Conservation (phyloP, 345 rosid species). For the Brassica juncea region DNA sequence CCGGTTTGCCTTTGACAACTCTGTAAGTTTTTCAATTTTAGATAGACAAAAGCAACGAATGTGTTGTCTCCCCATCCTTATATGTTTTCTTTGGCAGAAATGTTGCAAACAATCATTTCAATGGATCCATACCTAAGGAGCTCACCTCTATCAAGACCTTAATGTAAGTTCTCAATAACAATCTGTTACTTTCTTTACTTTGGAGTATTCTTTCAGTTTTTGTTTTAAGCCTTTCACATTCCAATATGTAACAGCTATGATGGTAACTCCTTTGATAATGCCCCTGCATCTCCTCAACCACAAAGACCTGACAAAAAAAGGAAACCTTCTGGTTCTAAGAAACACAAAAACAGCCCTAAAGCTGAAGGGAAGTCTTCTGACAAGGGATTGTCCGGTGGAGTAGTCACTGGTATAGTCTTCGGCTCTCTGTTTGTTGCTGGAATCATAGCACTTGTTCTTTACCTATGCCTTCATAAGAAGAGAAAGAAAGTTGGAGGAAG, state of each 20-base stretch:
- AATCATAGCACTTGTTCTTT: slow-evolving; percentile 52
- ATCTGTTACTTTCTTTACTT: not conserved
- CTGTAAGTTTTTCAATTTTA: slow-evolving; percentile 59
- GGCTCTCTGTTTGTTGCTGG: slow-evolving; percentile 60
- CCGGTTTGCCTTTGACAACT: slow-evolving; percentile 62
- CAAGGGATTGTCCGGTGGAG: slow-evolving; percentile 60
- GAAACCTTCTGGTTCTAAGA: slow-evolving; percentile 51
- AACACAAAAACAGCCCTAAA: slow-evolving; percentile 32
- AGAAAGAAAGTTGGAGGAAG: slow-evolving; percentile 46
- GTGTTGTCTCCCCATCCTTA: not conserved
- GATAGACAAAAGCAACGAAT: not conserved
- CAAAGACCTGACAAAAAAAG: slow-evolving; percentile 50
- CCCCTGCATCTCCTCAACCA: slow-evolving; percentile 79
- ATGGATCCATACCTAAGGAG: slow-evolving; percentile 87
- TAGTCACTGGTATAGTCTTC: slow-evolving; percentile 62
- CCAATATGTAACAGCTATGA: slow-evolving; percentile 50
- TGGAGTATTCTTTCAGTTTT: not conserved
- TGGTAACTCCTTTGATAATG: slow-evolving; percentile 84
- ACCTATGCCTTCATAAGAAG: slow-evolving; percentile 51
- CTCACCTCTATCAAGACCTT: slow-evolving; percentile 63
- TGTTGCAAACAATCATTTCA: slow-evolving; percentile 87
- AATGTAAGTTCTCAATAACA: slow-evolving; percentile 53
- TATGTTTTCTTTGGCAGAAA: slow-evolving; percentile 56
- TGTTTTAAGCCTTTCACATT: not conserved
- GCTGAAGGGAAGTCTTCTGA: slow-evolving; percentile 46